Evolutionary conservation across 1,284 basidiomycete species (phyloP).

Genomic region (Chalciporus sp.): DNA sequence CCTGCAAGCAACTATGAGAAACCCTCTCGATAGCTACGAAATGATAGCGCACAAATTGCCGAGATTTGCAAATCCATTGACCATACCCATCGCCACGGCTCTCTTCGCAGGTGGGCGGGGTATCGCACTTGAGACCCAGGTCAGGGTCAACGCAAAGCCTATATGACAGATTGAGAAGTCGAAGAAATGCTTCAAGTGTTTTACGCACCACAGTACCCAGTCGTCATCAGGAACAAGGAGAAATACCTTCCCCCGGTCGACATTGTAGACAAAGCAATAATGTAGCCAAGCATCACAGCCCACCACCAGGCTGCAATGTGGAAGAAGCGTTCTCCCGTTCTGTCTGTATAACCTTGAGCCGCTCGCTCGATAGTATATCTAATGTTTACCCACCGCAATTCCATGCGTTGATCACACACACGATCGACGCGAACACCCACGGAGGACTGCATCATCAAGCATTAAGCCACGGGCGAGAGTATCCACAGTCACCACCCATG

Average conservation of each 20-base stretch:
- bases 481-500: background rate
- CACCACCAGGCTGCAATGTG: constrained; percentile 64
- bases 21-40: background rate
- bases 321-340: constrained; percentile 68
- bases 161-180: background rate
- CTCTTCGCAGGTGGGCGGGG: constrained; percentile 66
- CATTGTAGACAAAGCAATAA: constrained; percentile 60
- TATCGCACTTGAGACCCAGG: constrained; percentile 66
- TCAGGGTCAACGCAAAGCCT: constrained; percentile 62
- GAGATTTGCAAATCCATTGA: constrained; percentile 36
- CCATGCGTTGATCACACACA: constrained; percentile 63
- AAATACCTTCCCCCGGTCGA: constrained; percentile 60
- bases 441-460: constrained; percentile 50
- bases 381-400: constrained; percentile 53
- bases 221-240: constrained; percentile 66
- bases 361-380: background rate
- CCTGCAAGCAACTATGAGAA: constrained; percentile 24
- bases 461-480: background rate
- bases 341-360: constrained; percentile 38
- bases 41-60: constrained; percentile 30
- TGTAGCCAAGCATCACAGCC: constrained; percentile 61
- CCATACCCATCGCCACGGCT: constrained; percentile 45
- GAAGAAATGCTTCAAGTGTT: background rate
- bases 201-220: constrained; percentile 52
- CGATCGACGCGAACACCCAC: constrained; percentile 58